A percentile compares a stretch with the other conserved stretches of the same genome.
Evolutionary conservation across 2,329 filamentous ascomycete species (phyloP).

Genomic region (Claviceps fusiformis): DNA sequence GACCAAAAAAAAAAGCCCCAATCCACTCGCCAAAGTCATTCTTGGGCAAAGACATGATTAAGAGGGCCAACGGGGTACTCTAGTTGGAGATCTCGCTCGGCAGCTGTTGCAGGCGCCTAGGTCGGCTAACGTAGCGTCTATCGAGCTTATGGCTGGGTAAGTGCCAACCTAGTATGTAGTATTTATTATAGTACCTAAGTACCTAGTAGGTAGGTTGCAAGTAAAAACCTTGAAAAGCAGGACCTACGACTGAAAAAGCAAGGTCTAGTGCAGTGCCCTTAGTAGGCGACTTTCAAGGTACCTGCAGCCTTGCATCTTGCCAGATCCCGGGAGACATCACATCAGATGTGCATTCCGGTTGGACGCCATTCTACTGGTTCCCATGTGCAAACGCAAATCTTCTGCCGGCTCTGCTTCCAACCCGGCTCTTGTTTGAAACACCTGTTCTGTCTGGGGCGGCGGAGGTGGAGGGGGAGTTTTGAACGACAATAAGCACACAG

Average conservation of each 20-base stretch:
- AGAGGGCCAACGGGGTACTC: conserved; percentile 7
- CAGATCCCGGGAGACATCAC: conserved; percentile 4
- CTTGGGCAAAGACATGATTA: background rate
- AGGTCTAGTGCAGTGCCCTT: no score
- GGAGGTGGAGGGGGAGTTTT: background rate
- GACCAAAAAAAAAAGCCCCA: no score
- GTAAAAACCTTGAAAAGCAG: no score
- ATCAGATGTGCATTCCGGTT: conserved; percentile 5
- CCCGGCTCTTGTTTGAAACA: background rate
- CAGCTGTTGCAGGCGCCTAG: conserved; percentile 2
- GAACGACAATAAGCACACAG: background rate
- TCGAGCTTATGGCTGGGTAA: conserved; percentile 4
- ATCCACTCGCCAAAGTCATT: no score
- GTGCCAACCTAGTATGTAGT: background rate
- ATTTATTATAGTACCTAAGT: background rate
- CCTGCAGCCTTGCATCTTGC: conserved; percentile 3
- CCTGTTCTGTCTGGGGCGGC: background rate
- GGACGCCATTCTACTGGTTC: conserved; percentile 5
- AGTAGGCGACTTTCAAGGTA: background rate
- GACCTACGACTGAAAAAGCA: no score
- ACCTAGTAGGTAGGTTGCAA: background rate
- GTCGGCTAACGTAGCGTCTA: background rate
- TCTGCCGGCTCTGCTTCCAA: background rate
- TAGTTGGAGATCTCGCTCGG: conserved; percentile 2
- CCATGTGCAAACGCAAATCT: background rate